Conservation (phyloP, 2,329 filamentous ascomycete species). For the Paecilomyces sp. region DNA sequence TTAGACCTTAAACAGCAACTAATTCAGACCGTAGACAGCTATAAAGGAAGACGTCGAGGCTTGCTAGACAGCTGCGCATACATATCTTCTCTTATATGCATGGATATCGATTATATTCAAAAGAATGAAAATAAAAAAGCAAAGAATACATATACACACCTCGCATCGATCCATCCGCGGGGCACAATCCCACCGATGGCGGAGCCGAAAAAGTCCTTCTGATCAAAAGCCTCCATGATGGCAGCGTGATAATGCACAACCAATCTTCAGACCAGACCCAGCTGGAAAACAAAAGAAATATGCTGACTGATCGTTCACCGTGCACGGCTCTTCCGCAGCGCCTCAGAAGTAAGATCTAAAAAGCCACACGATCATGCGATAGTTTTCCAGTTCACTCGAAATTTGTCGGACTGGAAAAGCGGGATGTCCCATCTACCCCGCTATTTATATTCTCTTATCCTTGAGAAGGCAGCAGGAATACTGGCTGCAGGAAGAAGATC, state of each 20-base stretch:
- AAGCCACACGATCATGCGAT: neutral
- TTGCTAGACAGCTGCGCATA: neutral
- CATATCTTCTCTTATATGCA: neutral
- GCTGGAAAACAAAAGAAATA: neutral
- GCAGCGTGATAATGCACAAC: neutral
- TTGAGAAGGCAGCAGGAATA: neutral
- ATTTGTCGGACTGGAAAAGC: neutral
- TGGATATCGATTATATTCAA: neutral
- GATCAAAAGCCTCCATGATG: constrained; percentile 17
- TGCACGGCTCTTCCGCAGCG: neutral
- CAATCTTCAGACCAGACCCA: neutral
- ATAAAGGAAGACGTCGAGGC: neutral
- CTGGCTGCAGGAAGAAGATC: neutral
- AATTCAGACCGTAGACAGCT: neutral
- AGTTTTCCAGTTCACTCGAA: neutral
- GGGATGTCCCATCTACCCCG: neutral
- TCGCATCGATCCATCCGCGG: constrained; percentile 28
- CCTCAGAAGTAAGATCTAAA: neutral
- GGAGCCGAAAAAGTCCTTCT: constrained; percentile 27
- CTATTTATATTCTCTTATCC: neutral
- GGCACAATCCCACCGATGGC: constrained; percentile 27
- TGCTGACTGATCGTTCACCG: neutral
- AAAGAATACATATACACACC: constrained; percentile 14
- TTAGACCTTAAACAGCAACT: neutral
- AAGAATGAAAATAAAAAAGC: neutral